A percentile compares a stretch with the other conserved stretches of the same genome.
These are phyloP conservation scores for Chara braunii DNA, from an alignment of 139 green algal genomes.

Conservation along the genomic window DNA sequence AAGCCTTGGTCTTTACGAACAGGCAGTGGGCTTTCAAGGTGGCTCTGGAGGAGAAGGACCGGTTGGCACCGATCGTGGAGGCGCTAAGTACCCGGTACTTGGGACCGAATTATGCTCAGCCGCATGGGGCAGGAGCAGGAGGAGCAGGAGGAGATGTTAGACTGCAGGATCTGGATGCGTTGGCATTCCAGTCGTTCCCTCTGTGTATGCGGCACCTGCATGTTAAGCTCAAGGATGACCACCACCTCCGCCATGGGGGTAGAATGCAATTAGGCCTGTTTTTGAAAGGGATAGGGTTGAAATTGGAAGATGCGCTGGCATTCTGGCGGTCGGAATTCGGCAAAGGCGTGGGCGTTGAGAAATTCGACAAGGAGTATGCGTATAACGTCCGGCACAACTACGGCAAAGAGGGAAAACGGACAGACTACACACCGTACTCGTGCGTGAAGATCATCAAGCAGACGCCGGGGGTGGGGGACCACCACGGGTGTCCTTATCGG, in stretches of 20 bases:
- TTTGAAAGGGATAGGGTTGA: constrained; percentile 72
- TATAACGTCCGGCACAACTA: constrained; percentile 98
- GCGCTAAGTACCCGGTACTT: constrained; percentile 59
- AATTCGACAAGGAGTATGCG: constrained; percentile 94
- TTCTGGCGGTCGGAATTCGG: constrained; percentile 86
- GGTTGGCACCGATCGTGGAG: constrained; percentile 59
- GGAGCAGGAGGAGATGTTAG: constrained; percentile 11
- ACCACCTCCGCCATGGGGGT: constrained; percentile 85
- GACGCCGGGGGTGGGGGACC: constrained; percentile 60
- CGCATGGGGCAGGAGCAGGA: background rate
- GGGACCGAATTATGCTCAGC: constrained; percentile 42
- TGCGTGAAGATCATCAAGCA: constrained; percentile 76
- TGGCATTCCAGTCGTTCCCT: constrained; percentile 44
- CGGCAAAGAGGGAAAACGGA: constrained; percentile 88
- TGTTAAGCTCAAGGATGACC: constrained; percentile 54
- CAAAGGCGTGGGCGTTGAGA: constrained; percentile 57
- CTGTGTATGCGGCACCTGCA: constrained; percentile 44
- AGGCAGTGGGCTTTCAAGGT: constrained; percentile 17
- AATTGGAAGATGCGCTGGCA: constrained; percentile 78
- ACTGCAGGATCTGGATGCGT: constrained; percentile 25
- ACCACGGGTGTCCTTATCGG: constrained; percentile 85
- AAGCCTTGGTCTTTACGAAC: constrained; percentile 55
- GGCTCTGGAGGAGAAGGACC: constrained; percentile 5
- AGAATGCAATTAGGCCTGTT: constrained; percentile 89
- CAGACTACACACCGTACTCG: constrained; percentile 80